Evolutionary conservation across 805 yeast genomes (phyloP).

Genomic region (Clavispora asparagi): DNA sequence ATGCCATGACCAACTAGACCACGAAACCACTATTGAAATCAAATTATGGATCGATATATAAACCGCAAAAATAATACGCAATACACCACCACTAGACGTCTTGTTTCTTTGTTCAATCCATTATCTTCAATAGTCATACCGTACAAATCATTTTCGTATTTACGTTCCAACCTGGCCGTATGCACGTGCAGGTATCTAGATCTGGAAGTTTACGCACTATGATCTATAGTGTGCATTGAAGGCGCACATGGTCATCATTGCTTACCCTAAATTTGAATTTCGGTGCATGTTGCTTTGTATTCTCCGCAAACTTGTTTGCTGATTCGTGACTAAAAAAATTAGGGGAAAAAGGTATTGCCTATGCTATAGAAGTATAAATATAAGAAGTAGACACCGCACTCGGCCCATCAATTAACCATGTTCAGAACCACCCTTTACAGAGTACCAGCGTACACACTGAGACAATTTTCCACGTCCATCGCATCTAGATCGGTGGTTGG

Average conservation of each 20-base stretch:
- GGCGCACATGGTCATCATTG: not conserved
- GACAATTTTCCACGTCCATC: not conserved
- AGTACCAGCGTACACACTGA: not conserved
- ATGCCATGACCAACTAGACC: slow-evolving; percentile 22
- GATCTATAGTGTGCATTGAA: not conserved
- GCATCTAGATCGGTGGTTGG: not conserved
- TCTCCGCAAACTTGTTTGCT: not conserved
- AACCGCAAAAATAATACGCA: no score
- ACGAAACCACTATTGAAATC: slow-evolving; percentile 11
- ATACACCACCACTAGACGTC: no score
- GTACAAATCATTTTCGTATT: no score
- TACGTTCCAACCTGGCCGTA: no score
- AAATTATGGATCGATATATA: no score
- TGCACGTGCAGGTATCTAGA: not conserved
- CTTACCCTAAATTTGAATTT: not conserved
- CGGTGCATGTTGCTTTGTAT: not conserved
- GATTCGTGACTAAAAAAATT: not conserved
- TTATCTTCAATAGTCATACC: no score
- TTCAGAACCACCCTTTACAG: not conserved
- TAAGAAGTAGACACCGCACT: no score
- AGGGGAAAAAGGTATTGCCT: not conserved
- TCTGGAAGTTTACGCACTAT: not conserved
- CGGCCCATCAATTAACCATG: not conserved
- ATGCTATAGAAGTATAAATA: no score
- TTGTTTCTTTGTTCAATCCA: no score